phyloP scores from a whole-genome alignment of 306 rosid genomes.

The Prosopis cineraria region DNA sequence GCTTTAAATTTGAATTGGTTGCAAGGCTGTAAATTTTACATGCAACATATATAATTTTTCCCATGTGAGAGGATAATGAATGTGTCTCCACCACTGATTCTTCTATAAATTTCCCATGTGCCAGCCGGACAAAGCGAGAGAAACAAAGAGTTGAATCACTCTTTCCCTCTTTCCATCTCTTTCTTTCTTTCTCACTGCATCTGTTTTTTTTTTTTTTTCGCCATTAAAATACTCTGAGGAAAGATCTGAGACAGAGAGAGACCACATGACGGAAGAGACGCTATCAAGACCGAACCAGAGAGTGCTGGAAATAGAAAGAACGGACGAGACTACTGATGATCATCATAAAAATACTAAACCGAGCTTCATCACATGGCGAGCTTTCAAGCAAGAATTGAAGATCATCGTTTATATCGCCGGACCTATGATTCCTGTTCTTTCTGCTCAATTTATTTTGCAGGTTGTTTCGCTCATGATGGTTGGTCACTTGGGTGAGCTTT shows the following conservation, averaged over 20 bases:
- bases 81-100: no score
- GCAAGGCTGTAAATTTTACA: no score
- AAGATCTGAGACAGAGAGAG: background rate
- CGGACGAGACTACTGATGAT: background rate
- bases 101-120: no score
- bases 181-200: background rate
- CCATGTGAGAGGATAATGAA: no score
- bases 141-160: background rate
- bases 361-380: conserved; percentile 14
- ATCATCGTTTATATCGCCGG: conserved; percentile 39
- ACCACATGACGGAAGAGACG: conserved; percentile 23
- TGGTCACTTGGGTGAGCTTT: conserved; percentile 47
- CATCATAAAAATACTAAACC: no score
- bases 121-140: no score
- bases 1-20: no score
- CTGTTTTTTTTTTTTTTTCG: no score
- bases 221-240: background rate
- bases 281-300: conserved; percentile 12
- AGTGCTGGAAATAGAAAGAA: background rate
- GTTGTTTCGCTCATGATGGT: conserved; percentile 45
- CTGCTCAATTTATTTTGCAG: conserved; percentile 44
- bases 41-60: no score
- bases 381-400: conserved; percentile 37
- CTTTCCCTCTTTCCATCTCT: background rate
- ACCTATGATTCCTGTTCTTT: conserved; percentile 39